Evolutionary conservation across 1,284 basidiomycete species (phyloP).

Genomic region (Ganoderma meredithae): DNA sequence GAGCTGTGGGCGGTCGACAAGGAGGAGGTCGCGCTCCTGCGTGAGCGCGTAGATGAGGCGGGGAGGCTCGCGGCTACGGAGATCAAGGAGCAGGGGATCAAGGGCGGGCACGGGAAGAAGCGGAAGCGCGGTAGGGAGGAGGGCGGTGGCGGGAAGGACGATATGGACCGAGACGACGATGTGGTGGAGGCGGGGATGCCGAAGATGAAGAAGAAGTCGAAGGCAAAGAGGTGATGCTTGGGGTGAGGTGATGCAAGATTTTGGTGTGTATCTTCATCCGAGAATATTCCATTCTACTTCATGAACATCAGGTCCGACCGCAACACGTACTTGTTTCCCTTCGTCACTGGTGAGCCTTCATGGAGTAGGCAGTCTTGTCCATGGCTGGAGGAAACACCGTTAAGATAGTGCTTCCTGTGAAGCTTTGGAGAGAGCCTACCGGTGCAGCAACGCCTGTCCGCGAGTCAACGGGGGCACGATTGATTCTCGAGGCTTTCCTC

Average conservation of each 20-base stretch:
- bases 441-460: constrained; percentile 77
- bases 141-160: constrained; percentile 61
- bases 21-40: constrained; percentile 89
- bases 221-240: constrained; percentile 36
- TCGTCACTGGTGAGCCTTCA: constrained; percentile 73
- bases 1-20: constrained; percentile 90
- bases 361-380: constrained; percentile 81
- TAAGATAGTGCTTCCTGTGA: background rate
- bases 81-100: constrained; percentile 69
- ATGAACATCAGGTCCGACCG: constrained; percentile 81
- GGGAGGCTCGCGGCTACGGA: constrained; percentile 85
- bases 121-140: constrained; percentile 57
- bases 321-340: constrained; percentile 80
- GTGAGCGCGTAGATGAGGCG: constrained; percentile 93
- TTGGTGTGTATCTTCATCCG: constrained; percentile 8
- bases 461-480: constrained; percentile 68
- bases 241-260: background rate
- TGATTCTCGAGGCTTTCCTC: constrained; percentile 56
- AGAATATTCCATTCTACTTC: constrained; percentile 36
- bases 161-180: constrained; percentile 88
- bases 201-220: constrained; percentile 46
- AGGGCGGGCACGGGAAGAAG: constrained; percentile 52
- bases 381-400: constrained; percentile 52
- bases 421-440: constrained; percentile 50
- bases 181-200: constrained; percentile 85